Base-by-base conservation (phyloP, 2,329 filamentous ascomycete species). In the Ascochyta viciae-villosae region DNA sequence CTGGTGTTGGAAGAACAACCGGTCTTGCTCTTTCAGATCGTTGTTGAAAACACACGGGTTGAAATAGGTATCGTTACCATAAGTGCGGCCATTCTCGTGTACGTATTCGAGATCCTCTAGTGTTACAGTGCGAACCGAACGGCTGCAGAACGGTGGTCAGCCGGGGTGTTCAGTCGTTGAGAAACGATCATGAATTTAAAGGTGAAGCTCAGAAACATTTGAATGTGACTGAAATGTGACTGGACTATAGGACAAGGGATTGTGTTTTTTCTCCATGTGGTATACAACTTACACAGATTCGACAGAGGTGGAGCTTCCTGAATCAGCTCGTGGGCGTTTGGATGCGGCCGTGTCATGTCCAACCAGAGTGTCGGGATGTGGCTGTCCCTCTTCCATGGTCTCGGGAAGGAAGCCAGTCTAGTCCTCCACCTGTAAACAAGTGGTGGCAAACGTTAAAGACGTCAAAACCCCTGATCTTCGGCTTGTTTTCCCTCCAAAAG, bases 1-100 rank as follows among this genome's bases (percentile, higher is more conserved):
- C 67, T 88, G 85, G 61, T 89, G 86, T 35, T 85, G 77, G 48
- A 89, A 78, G 54, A 83, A 82, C 46, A 88, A 72, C 38, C 87
- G 84, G 41, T 85, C 84, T 71, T 88, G 85, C 67, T 89, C 87
- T 41, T 81, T 75, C 41, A 88, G 84, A 64, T 89, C 87, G 23
- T 51, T 49, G 23, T 58, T 53, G 39, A 55, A 65, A 15, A 57
- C 47, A 70, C 88, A 88, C 13, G 87, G 87, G 81, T 89, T 87
- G 70, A 80, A 86, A 66, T 88, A 89, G 31, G 80, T 79, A 31
- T 83, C 78, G 65, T 87, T 87, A 67, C 86, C 87, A 61, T 87
- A 83, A 24, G 75, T 81, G 22, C 87, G 83, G 39, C 81, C 85
- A 73, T 89, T 83, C 59, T 89, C 85, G 57, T 83, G 77, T 50